A percentile compares a stretch with the other conserved stretches of the same genome.
Conservation (phyloP, 306 rosid genomes). For the Vigna nakashimae region DNA sequence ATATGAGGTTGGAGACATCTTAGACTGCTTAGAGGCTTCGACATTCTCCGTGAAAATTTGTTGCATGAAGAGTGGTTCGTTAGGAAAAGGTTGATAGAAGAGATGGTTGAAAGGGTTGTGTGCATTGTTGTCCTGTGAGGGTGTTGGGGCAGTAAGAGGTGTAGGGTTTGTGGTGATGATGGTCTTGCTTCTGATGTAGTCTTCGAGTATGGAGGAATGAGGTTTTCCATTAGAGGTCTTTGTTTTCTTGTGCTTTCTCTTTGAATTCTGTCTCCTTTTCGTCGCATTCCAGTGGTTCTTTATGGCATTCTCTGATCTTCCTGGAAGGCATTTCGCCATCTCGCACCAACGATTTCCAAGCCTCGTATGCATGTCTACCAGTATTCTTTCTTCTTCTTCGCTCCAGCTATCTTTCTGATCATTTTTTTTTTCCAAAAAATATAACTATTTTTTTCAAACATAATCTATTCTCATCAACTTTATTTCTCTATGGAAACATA, state of each 20-base stretch:
- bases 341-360: conserved; percentile 86
- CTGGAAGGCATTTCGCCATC: conserved; percentile 77
- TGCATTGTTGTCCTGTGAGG: not conserved
- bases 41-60: conserved; percentile 41
- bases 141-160: conserved; percentile 3
- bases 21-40: conserved; percentile 9
- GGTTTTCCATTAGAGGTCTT: conserved; percentile 47
- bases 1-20: not conserved
- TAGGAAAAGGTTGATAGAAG: conserved; percentile 39
- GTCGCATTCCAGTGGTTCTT: conserved; percentile 97
- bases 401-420: conserved; percentile 74
- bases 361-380: conserved; percentile 64
- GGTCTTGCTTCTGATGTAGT: conserved; percentile 65
- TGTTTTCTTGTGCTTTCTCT: conserved; percentile 63
- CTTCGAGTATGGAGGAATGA: conserved; percentile 68
- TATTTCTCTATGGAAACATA: too few species aligned
- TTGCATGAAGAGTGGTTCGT: conserved; percentile 58
- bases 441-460: too few species aligned
- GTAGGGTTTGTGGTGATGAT: not conserved
- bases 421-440: too few species aligned
- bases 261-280: conserved; percentile 78
- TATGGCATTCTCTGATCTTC: conserved; percentile 86
- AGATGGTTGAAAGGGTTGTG: conserved; percentile 33
- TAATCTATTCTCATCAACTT: too few species aligned
- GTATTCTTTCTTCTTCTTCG: conserved; percentile 72